Evolutionary conservation across 495 filamentous ascomycete genomes (phyloP).

Genomic region (Lophiotrema nucula): DNA sequence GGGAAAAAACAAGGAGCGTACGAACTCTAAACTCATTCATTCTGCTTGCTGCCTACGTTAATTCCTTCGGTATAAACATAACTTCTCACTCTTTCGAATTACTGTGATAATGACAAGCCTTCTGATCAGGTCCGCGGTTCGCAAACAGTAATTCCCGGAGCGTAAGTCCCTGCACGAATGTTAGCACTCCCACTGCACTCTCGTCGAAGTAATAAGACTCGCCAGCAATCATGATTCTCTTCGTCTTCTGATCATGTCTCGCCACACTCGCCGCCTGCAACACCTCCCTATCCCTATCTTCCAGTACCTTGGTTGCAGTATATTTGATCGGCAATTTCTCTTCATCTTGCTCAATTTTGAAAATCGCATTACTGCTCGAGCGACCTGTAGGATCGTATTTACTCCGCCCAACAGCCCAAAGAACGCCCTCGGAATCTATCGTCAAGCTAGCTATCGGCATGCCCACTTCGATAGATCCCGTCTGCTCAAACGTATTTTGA

Average conservation of each 20-base stretch:
- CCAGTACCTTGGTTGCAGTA: neutral
- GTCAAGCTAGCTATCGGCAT: slow-evolving; percentile 4
- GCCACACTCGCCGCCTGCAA: neutral
- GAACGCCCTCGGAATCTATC: neutral
- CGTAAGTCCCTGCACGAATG: neutral
- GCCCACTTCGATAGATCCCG: neutral
- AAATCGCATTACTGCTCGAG: neutral
- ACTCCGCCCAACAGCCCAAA: slow-evolving; percentile 11
- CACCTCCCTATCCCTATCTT: neutral
- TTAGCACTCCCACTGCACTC: neutral
- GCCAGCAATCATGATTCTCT: neutral
- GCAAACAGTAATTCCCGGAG: neutral
- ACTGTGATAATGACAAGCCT: no score
- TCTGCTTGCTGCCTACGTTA: no score
- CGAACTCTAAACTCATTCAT: no score
- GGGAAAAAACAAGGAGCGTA: no score
- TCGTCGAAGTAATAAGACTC: neutral
- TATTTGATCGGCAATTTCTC: neutral
- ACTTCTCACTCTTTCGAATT: no score
- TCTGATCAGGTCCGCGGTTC: neutral
- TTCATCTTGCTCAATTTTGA: slow-evolving; percentile 1
- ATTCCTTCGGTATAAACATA: no score
- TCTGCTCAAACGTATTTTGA: neutral
- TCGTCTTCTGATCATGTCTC: slow-evolving; percentile 1
- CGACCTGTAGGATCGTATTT: slow-evolving; percentile 1